Evolutionary conservation across 805 yeast genomes (phyloP).

Genomic region (Clavispora asparagi): DNA sequence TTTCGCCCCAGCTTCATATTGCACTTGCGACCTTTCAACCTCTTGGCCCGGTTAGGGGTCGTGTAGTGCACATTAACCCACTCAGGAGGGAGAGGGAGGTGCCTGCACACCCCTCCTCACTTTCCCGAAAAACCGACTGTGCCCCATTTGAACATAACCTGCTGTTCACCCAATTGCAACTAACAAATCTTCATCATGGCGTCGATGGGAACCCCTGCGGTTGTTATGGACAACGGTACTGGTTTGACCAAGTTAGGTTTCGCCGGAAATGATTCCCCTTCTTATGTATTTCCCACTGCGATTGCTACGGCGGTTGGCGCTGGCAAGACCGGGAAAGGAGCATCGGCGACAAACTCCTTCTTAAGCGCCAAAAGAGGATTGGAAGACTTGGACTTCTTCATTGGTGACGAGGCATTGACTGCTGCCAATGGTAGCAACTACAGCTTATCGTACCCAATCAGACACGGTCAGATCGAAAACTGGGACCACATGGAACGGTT

Average conservation of each 20-base stretch:
- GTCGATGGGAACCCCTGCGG: slow-evolving; percentile 76
- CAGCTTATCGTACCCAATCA: slow-evolving; percentile 84
- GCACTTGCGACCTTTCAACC: background rate
- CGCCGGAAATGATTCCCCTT: slow-evolving; percentile 98
- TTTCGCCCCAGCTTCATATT: background rate
- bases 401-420: slow-evolving; percentile 90
- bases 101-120: slow-evolving; percentile 1
- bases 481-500: slow-evolving; percentile 99
- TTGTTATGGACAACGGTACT: slow-evolving; percentile 98
- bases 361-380: slow-evolving; percentile 76
- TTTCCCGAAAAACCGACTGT: background rate
- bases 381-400: slow-evolving; percentile 89
- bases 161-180: background rate
- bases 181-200: slow-evolving; percentile 10
- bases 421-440: slow-evolving; percentile 92
- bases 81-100: background rate
- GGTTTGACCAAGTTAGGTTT: slow-evolving; percentile 96
- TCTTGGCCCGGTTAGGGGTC: background rate
- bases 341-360: slow-evolving; percentile 30
- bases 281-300: slow-evolving; percentile 96
- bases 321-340: slow-evolving; percentile 36
- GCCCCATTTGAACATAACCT: background rate
- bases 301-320: slow-evolving; percentile 69
- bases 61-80: background rate
- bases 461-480: slow-evolving; percentile 97